Base-by-base conservation (phyloP, 371 early-diverging fungal genomes). In the Chytridium lagenaria region DNA sequence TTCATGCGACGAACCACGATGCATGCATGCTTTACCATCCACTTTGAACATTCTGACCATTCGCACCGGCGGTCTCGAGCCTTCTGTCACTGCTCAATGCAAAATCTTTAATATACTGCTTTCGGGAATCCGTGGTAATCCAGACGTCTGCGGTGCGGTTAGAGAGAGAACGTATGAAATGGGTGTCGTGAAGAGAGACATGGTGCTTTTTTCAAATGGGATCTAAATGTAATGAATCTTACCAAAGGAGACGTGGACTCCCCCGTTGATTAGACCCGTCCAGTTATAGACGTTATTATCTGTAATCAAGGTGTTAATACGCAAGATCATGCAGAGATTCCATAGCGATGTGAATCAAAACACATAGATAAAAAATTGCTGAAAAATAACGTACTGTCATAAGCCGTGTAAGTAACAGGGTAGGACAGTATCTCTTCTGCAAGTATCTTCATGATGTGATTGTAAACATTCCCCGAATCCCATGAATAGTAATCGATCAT, bases 231-330 rank as follows among this genome's bases (percentile, higher is more conserved):
- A 55, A 55, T 7, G 19, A 19, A 55, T 15, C 55, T 26, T 28
- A 55, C 55, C 55, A 16, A 55, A 55, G 5, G 55, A 55, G 10
- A 55, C 30, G 26, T 55, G 55, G 30, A 55, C 55, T 7, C 26
- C 26, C 26, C 55, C 55, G 26, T 7, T 26, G 26, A 55, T 28
- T 26, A 55, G 10, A 7, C 55, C 23, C 16, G 19, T 28, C 55
- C 55, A 55, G 55, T 55, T 55, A 26, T 55, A 55, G 55, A 55
- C 55, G 23, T 55, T 55, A 26, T 55, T 28, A n/a, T n/a, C n/a
- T n/a, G n/a, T n/a, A n/a, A n/a, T n/a, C n/a, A n/a, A n/a, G n/a
- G n/a, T n/a, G n/a, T n/a, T n/a, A n/a, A n/a, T n/a, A n/a, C n/a
- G n/a, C n/a, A n/a, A n/a, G n/a, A n/a, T n/a, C n/a, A n/a, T n/a